These are phyloP conservation scores for Microcyclospora pomicola DNA, from an alignment of 2,329 filamentous ascomycete genomes.

Conservation along the genomic window DNA sequence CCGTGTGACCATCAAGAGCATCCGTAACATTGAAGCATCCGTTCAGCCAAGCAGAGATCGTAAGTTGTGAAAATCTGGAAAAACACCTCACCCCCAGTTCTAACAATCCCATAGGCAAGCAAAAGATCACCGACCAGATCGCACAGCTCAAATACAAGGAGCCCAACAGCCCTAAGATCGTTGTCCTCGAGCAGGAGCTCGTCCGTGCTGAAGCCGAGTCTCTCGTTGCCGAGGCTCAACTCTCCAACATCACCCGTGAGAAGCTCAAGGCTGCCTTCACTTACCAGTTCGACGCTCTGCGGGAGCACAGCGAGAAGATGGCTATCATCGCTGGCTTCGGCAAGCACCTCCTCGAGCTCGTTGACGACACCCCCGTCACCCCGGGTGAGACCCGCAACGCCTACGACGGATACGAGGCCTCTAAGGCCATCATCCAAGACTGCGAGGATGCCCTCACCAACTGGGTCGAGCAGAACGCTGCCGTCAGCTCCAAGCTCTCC, in stretches of 20 bases:
- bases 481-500: constrained; percentile 76
- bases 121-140: constrained; percentile 98
- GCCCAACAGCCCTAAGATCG: constrained; percentile 92
- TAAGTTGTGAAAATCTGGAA: constrained; percentile 35
- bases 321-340: constrained; percentile 96
- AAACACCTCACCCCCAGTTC: not conserved
- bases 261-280: constrained; percentile 98
- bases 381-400: constrained; percentile 90
- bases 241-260: constrained; percentile 98
- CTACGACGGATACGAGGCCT: constrained; percentile 96
- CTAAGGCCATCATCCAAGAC: constrained; percentile 97
- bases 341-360: constrained; percentile 92
- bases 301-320: constrained; percentile 95
- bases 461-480: constrained; percentile 85
- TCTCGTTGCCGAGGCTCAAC: constrained; percentile 92
- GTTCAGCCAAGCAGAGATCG: constrained; percentile 96
- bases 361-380: constrained; percentile 93
- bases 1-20: constrained; percentile 97
- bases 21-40: constrained; percentile 96
- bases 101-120: constrained; percentile 54
- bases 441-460: constrained; percentile 95
- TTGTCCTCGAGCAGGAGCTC: constrained; percentile 95
- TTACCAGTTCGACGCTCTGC: constrained; percentile 95
- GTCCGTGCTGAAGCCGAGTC: constrained; percentile 97
- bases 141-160: constrained; percentile 99